Conservation (phyloP, 371 early-diverging fungal species). For the Saksenaea oblongispora region DNA sequence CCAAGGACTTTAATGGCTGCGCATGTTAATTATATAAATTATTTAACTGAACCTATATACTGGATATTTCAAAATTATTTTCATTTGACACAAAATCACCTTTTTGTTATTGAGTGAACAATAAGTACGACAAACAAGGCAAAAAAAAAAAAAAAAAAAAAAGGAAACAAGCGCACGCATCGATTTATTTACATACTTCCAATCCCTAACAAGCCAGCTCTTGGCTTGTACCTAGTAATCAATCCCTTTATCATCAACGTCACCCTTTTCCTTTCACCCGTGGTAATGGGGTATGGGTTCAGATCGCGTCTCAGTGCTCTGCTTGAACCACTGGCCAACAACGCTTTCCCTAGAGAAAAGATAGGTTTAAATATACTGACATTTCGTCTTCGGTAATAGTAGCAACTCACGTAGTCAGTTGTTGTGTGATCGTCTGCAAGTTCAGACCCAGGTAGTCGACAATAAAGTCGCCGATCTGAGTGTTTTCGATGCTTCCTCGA, state of each 20-base stretch:
- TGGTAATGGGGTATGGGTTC: background rate
- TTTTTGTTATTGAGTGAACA: background rate
- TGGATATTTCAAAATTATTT: background rate
- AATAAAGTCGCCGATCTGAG: conserved; percentile 75
- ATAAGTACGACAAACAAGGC: background rate
- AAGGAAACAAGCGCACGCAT: background rate
- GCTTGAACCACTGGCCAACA: background rate
- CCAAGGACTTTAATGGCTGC: conserved; percentile 61
- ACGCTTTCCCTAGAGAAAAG: background rate
- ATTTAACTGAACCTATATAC: background rate
- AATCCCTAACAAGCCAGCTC: too few relatives aligned
- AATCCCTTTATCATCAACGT: too few relatives aligned
- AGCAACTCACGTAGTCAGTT: conserved; percentile 27
- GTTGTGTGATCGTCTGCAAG: conserved; percentile 51
- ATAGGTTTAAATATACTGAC: background rate
- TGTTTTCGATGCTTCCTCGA: conserved; percentile 79
- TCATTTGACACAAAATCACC: background rate
- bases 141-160: background rate
- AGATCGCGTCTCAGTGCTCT: background rate
- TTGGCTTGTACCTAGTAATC: too few relatives aligned
- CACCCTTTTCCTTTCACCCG: background rate
- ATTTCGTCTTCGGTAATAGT: background rate
- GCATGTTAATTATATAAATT: conserved; percentile 33
- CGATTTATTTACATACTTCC: too few relatives aligned
- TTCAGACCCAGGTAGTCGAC: conserved; percentile 54